These are phyloP conservation scores for Psilocybe azurescens DNA, from an alignment of 768 basidiomycete species.

Conservation along the genomic window DNA sequence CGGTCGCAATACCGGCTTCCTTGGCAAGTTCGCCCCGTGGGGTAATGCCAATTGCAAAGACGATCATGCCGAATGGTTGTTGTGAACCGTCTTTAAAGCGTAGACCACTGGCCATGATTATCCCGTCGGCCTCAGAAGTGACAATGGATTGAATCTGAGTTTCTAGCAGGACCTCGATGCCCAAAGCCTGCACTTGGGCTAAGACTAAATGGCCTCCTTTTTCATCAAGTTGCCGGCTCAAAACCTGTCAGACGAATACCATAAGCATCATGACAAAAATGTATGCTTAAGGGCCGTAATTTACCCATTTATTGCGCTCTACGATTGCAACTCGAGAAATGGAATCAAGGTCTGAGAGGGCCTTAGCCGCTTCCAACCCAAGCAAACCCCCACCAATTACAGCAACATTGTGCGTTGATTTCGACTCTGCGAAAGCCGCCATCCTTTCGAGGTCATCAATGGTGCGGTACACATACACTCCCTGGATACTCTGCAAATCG, in stretches of 20 bases:
- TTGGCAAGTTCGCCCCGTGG: constrained; percentile 73
- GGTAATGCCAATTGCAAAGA: constrained; percentile 73
- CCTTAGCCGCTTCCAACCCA: constrained; percentile 79
- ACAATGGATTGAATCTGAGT: constrained; percentile 38
- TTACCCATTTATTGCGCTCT: constrained; percentile 21
- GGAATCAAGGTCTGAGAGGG: constrained; percentile 58
- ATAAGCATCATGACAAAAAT: neutral
- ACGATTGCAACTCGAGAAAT: constrained; percentile 27
- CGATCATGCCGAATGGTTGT: constrained; percentile 56
- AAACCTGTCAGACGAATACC: constrained; percentile 5
- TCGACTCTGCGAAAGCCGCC: constrained; percentile 57
- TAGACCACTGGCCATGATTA: constrained; percentile 49
- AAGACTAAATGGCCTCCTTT: constrained; percentile 30
- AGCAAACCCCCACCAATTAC: constrained; percentile 76
- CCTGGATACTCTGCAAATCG: constrained; percentile 45
- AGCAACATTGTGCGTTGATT: constrained; percentile 50
- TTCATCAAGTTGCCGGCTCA: constrained; percentile 33
- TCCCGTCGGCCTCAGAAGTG: constrained; percentile 26
- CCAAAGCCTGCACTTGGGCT: constrained; percentile 42
- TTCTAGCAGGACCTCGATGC: constrained; percentile 57
- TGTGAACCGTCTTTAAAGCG: constrained; percentile 50
- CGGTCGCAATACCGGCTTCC: constrained; percentile 53
- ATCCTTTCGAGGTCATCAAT: constrained; percentile 71
- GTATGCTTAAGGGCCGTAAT: constrained; percentile 3
- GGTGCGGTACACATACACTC: constrained; percentile 76